These are phyloP conservation scores for Pythium vanterpoolii DNA, from an alignment of 352 stramenopile genomes.

Conservation along the genomic window DNA sequence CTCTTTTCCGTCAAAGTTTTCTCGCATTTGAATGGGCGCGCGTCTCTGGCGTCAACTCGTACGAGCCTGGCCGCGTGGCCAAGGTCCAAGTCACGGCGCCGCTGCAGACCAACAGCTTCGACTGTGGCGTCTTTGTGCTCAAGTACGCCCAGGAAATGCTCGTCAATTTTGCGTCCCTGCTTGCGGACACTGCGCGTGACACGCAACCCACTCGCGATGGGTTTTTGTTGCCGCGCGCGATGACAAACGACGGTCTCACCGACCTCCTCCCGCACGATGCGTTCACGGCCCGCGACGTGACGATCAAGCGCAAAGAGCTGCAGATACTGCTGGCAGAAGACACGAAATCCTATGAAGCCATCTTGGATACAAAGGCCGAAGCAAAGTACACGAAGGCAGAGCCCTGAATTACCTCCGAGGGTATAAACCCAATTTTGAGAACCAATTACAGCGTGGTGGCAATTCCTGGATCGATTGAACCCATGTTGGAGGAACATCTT, in stretches of 20 bases:
- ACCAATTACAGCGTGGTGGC: background rate
- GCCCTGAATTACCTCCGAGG: too few species aligned
- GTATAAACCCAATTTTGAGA: background rate
- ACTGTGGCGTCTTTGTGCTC: conserved; percentile 25
- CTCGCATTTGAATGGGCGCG: conserved; percentile 35
- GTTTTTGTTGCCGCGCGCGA: conserved; percentile 6
- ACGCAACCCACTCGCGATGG: background rate
- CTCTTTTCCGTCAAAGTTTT: background rate
- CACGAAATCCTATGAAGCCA: conserved; percentile 21
- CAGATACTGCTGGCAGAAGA: conserved; percentile 17
- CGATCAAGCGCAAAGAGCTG: conserved; percentile 17
- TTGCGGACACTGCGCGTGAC: background rate
- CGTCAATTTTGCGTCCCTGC: conserved; percentile 14
- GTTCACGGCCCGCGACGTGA: conserved; percentile 12
- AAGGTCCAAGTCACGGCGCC: conserved; percentile 13
- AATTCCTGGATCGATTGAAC: too few species aligned
- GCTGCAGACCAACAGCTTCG: conserved; percentile 17
- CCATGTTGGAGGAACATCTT: background rate
- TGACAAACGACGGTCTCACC: conserved; percentile 11
- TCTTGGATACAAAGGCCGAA: conserved; percentile 8
- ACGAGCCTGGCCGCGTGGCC: conserved; percentile 22
- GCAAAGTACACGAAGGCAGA: background rate
- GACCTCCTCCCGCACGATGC: conserved; percentile 15
- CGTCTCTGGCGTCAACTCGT: conserved; percentile 65
- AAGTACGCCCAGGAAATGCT: conserved; percentile 27